phyloP scores from a whole-genome alignment of 1,284 basidiomycete genomes.

The Cryptococcus amylolentus region DNA sequence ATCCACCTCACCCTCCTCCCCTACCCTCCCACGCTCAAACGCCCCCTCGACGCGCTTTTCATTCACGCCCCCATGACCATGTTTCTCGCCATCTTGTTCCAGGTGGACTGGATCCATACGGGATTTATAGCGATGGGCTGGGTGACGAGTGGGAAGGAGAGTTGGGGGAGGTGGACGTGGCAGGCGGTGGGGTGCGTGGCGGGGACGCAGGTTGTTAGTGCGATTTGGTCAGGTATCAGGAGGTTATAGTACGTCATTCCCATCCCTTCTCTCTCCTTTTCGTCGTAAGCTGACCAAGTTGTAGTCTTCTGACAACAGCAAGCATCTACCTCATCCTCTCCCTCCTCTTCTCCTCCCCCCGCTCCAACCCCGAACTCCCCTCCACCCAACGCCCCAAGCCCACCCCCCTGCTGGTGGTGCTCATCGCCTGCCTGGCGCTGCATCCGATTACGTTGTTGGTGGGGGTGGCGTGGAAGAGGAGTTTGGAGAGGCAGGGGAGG shows the following conservation, averaged over 20 bases:
- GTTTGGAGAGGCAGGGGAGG: conserved; percentile 42
- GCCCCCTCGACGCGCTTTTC: conserved; percentile 54
- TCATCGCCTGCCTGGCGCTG: conserved; percentile 45
- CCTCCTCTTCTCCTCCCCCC: conserved; percentile 43
- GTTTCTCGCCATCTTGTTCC: conserved; percentile 52
- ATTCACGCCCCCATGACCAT: conserved; percentile 54
- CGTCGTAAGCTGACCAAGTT: background rate
- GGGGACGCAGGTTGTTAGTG: conserved; percentile 37
- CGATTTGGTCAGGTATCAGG: conserved; percentile 38
- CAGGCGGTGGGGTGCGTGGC: conserved; percentile 40
- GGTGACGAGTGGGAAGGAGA: conserved; percentile 38
- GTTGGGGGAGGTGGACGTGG: conserved; percentile 38
- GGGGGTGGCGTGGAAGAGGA: conserved; percentile 37
- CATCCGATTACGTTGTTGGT: conserved; percentile 44
- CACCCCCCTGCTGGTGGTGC: conserved; percentile 35
- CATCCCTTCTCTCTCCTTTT: background rate
- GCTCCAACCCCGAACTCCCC: conserved; percentile 32
- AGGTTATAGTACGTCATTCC: conserved; percentile 33
- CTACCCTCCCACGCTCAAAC: conserved; percentile 41
- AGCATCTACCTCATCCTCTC: conserved; percentile 43
- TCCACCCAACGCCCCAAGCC: conserved; percentile 40
- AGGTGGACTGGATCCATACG: conserved; percentile 52
- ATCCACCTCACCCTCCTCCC: conserved; percentile 45
- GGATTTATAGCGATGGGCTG: conserved; percentile 54
- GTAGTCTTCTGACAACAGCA: conserved; percentile 39